These are phyloP conservation scores for Lepidium didymum DNA, from an alignment of 345 rosid species.

Conservation along the genomic window DNA sequence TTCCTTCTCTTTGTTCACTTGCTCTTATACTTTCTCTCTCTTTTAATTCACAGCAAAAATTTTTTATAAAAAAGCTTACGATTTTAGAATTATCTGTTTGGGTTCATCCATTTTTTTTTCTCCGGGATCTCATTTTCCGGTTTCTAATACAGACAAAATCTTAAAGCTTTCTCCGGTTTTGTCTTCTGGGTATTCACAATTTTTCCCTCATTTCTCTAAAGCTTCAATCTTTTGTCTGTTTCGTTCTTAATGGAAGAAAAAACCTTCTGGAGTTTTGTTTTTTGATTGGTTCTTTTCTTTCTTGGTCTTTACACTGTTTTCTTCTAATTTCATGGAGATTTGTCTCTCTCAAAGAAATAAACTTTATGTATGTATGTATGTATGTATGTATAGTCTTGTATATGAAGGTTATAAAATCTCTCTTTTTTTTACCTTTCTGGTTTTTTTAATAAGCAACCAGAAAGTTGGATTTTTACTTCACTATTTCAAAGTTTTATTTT, in stretches of 20 bases:
- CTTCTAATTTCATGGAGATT: conserved; percentile 16
- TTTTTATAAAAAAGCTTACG: not conserved
- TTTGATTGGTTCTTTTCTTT: conserved; percentile 13
- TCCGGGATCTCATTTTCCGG: conserved; percentile 29
- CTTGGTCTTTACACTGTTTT: conserved; percentile 14
- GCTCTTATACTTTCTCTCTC: conserved; percentile 20
- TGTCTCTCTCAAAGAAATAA: conserved; percentile 23
- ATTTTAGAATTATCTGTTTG: conserved; percentile 49
- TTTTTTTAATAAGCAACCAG: not conserved
- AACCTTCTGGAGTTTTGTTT: conserved; percentile 17
- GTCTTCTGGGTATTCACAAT: conserved; percentile 47
- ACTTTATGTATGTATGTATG: no score
- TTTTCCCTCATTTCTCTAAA: conserved; percentile 8
- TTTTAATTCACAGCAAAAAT: not conserved
- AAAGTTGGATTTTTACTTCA: not conserved
- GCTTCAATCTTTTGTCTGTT: conserved; percentile 20
- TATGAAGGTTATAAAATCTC: no score
- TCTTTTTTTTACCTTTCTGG: conserved; percentile 2
- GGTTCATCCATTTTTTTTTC: conserved; percentile 27
- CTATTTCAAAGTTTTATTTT: conserved; percentile 1
- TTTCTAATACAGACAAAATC: conserved; percentile 44
- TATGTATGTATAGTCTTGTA: no score
- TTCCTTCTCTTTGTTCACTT: conserved; percentile 69
- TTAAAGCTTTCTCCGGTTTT: conserved; percentile 42
- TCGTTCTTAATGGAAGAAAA: conserved; percentile 25